These are phyloP conservation scores for Vicia faba DNA, from an alignment of 306 rosid species.

Conservation along the genomic window DNA sequence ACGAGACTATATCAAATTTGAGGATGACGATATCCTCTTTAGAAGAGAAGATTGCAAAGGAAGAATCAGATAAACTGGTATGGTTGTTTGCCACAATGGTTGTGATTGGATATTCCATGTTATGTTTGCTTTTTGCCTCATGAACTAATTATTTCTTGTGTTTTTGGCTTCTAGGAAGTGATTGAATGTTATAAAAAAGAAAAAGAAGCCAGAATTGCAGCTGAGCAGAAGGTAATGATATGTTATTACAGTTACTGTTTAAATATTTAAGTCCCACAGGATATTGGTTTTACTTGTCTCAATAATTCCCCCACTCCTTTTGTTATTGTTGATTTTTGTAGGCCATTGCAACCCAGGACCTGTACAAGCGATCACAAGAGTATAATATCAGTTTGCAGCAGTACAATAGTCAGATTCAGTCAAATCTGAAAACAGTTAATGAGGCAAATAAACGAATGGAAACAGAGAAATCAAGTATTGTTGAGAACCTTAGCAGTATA, in stretches of 20 bases:
- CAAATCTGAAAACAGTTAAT: slow-evolving; percentile 61
- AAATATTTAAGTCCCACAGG: background rate
- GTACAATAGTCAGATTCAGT: slow-evolving; percentile 75
- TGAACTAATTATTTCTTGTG: background rate
- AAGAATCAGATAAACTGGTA: slow-evolving; percentile 81
- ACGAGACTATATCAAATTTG: slow-evolving; percentile 42
- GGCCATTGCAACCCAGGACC: slow-evolving; percentile 75
- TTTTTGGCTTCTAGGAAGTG: slow-evolving; percentile 61
- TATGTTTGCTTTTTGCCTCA: slow-evolving; percentile 18
- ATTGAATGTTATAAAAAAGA: slow-evolving; percentile 58
- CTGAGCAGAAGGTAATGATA: slow-evolving; percentile 66
- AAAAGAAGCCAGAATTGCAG: slow-evolving; percentile 67
- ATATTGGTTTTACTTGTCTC: background rate
- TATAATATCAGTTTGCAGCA: slow-evolving; percentile 77
- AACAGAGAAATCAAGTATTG: slow-evolving; percentile 77
- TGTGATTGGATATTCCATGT: background rate
- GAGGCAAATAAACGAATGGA: slow-evolving; percentile 66
- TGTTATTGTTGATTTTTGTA: slow-evolving; percentile 40
- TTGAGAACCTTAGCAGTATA: slow-evolving; percentile 72
- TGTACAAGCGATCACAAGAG: slow-evolving; percentile 81
- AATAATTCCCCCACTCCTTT: background rate
- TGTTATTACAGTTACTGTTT: slow-evolving; percentile 8
- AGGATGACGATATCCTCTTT: background rate
- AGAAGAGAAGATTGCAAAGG: slow-evolving; percentile 64
- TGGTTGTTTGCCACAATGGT: slow-evolving; percentile 28